Conservation (phyloP, 495 filamentous ascomycete species). For the Stereocaulon alpinum region DNA sequence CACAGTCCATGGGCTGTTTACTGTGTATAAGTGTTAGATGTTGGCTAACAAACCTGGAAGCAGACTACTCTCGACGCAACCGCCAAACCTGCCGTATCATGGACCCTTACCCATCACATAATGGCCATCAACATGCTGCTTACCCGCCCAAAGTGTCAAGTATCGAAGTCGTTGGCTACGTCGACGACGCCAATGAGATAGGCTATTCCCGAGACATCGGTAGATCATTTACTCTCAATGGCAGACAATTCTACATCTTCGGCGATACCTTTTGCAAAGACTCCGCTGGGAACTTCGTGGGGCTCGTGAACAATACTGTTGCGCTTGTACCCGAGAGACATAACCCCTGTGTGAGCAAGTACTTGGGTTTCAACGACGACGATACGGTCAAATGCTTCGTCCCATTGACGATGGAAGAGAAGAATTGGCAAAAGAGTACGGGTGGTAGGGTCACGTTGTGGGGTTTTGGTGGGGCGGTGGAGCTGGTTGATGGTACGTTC, state of each 20-base stretch:
- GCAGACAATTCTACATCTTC: constrained; percentile 17
- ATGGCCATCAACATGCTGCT: constrained; percentile 5
- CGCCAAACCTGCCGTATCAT: background rate
- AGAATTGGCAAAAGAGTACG: constrained; percentile 11
- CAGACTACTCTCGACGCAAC: background rate
- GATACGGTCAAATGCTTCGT: constrained; percentile 17
- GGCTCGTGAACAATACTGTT: constrained; percentile 21
- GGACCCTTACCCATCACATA: no score
- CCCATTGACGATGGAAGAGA: constrained; percentile 8
- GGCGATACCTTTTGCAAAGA: constrained; percentile 26
- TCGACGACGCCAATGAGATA: constrained; percentile 11
- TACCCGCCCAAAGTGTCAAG: constrained; percentile 14
- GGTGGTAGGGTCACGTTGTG: constrained; percentile 20
- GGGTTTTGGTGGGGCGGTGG: constrained; percentile 22
- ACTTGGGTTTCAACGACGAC: constrained; percentile 8
- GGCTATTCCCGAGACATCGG: constrained; percentile 23
- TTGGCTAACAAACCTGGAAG: background rate
- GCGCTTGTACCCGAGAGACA: constrained; percentile 10
- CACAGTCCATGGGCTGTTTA: no score
- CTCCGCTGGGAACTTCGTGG: constrained; percentile 20
- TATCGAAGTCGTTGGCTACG: constrained; percentile 17
- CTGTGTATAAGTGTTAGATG: no score
- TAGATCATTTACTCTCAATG: constrained; percentile 18
- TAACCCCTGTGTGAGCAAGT: constrained; percentile 11
- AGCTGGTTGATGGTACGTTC: constrained; percentile 9